These are phyloP conservation scores for Lodderomyces jiufengensis DNA, from an alignment of 1,139 yeast genomes.

Conservation along the genomic window DNA sequence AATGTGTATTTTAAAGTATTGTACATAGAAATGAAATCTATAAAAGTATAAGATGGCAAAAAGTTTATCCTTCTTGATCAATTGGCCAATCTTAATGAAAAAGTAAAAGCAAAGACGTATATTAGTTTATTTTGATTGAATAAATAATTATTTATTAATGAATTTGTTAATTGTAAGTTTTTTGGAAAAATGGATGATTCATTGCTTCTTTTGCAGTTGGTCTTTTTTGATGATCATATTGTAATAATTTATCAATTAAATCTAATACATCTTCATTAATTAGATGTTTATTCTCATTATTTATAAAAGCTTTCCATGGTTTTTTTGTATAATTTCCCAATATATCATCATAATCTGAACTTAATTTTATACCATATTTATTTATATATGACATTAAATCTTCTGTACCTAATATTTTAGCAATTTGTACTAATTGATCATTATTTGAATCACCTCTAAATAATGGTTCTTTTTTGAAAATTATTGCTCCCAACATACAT, in stretches of 20 bases:
- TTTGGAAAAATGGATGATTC: conserved; percentile 54
- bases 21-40: too few species aligned
- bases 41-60: too few species aligned
- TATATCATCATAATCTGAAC: conserved; percentile 63
- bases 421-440: conserved; percentile 77
- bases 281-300: conserved; percentile 48
- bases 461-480: conserved; percentile 73
- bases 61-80: too few species aligned
- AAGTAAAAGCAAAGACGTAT: too few species aligned
- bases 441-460: conserved; percentile 77
- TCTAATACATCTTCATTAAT: conserved; percentile 63
- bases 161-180: not conserved
- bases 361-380: conserved; percentile 59
- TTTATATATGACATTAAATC: conserved; percentile 56
- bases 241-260: conserved; percentile 60
- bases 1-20: too few species aligned
- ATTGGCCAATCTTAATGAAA: too few species aligned
- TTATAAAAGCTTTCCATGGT: conserved; percentile 64
- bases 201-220: conserved; percentile 75
- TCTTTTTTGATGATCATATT: conserved; percentile 71
- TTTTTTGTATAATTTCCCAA: conserved; percentile 64
- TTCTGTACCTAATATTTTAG: conserved; percentile 72
- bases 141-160: too few species aligned
- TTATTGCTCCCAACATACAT: conserved; percentile 73
- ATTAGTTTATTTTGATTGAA: too few species aligned